These are phyloP conservation scores for Picea abies DNA, from an alignment of 83 land plant genomes.

Conservation along the genomic window DNA sequence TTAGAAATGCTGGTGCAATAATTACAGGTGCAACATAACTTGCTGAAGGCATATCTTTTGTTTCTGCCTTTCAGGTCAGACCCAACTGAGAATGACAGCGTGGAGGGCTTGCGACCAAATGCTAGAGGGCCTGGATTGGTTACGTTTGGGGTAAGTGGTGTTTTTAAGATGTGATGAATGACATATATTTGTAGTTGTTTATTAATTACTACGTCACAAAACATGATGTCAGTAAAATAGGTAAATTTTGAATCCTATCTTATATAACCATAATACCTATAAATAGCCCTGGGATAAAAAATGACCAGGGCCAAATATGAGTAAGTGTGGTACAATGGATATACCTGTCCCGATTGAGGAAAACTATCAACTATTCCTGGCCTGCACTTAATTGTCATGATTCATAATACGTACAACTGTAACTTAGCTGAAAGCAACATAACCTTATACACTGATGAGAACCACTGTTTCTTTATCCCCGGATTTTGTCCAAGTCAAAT, in stretches of 20 bases:
- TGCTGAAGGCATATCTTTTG: background rate
- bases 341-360: too few relatives aligned
- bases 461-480: too few relatives aligned
- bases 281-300: too few relatives aligned
- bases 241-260: background rate
- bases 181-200: background rate
- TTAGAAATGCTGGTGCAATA: background rate
- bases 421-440: too few relatives aligned
- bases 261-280: background rate
- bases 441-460: too few relatives aligned
- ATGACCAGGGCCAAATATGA: too few relatives aligned
- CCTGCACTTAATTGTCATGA: too few relatives aligned
- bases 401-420: too few relatives aligned
- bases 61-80: slow-evolving; percentile 60
- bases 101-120: slow-evolving; percentile 84
- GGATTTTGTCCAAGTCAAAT: too few relatives aligned
- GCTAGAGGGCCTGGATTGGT: slow-evolving; percentile 86
- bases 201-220: background rate
- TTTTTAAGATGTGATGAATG: slow-evolving; percentile 1
- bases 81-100: slow-evolving; percentile 90
- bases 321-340: too few relatives aligned
- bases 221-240: background rate
- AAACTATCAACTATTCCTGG: too few relatives aligned
- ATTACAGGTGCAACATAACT: background rate
- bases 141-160: slow-evolving; percentile 74